Base-by-base conservation (phyloP, 2,329 filamentous ascomycete genomes). In the Teratosphaeria gauchensis region DNA sequence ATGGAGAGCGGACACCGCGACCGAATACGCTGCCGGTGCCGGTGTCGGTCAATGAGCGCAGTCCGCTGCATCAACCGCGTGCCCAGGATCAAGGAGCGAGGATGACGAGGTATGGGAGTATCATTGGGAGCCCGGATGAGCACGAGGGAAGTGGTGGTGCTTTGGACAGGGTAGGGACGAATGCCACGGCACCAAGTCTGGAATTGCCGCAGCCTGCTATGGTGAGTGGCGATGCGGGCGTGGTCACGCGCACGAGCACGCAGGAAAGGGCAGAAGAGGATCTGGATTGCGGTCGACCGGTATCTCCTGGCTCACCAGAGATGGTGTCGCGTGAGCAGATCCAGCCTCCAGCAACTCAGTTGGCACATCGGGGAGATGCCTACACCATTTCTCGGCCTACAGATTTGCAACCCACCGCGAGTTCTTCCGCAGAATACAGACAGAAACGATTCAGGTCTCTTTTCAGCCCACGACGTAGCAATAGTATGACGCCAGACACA, bases 161-260 rank as follows among this genome's bases (percentile, higher is more conserved):
- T 8, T 56, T 65, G 57, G 55, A 53, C 32, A 33, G 54, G 28
- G 53, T 56, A 52, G 8, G 42, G n/a, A 48, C 42, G 1, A 48
- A 48, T 48, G 59, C 52, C 54, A 65, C 70, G 24, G 76, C 79
- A 32, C 78, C 79, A 16, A 79, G 78, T 0, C 76, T 88, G 21
- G 78, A 82, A 64, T 76, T 88, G 16, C 85, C 85, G 3, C 83
- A 80, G 58, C 84, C 85, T 31, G 84, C 85, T 2, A 65, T 86
- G 54, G 78, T 80, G 58, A 76, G 77, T 5, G 62, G 68, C 30
- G 53, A 38, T 16, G 24, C 5, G 8, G 30, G 11, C 21, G 42
- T 48, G n/a, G 42, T 21, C 16, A 21, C 42, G 5, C 42, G 19
- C 16, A 48, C 42, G n/a, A 31, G 28, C 28, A 31, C 52, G 21